Evolutionary conservation across 1,284 basidiomycete species (phyloP).

Genomic region (Cryptococcus jaspeensis): DNA sequence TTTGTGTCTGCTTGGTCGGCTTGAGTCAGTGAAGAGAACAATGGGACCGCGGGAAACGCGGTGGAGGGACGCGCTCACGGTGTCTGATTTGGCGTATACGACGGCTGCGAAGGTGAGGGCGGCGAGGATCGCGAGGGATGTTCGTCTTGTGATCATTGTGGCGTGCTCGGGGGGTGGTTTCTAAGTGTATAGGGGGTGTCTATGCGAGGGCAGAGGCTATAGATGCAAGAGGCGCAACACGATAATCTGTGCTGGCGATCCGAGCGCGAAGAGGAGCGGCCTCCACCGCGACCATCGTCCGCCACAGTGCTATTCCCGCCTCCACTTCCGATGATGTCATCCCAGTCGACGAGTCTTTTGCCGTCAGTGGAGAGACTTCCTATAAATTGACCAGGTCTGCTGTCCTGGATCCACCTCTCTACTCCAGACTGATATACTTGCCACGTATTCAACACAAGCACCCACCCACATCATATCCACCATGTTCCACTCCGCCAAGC

Average conservation of each 20-base stretch:
- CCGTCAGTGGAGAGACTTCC: too few relatives aligned
- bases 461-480: slow-evolving; percentile 23
- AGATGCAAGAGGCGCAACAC: too few relatives aligned
- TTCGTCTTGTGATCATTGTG: slow-evolving; percentile 4
- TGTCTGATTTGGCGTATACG: slow-evolving; percentile 15
- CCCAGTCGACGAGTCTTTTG: too few relatives aligned
- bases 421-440: slow-evolving; percentile 4
- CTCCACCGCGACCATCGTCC: too few relatives aligned
- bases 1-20: slow-evolving; percentile 4
- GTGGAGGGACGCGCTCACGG: slow-evolving; percentile 5
- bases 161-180: background rate
- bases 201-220: too few relatives aligned
- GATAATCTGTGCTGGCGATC: too few relatives aligned
- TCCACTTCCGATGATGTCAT: too few relatives aligned
- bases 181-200: too few relatives aligned
- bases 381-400: too few relatives aligned
- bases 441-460: background rate
- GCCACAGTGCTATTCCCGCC: too few relatives aligned
- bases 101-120: slow-evolving; percentile 14
- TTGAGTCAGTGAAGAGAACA: background rate
- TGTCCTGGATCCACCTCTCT: too few relatives aligned
- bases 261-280: too few relatives aligned
- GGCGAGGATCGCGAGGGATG: slow-evolving; percentile 3
- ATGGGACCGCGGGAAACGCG: background rate
- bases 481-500: slow-evolving; percentile 34